Percentiles rank a stretch among this genome's conserved stretches.
Evolutionary conservation across 257 asterid species (phyloP).

Genomic region (Nicotiana knightiana): DNA sequence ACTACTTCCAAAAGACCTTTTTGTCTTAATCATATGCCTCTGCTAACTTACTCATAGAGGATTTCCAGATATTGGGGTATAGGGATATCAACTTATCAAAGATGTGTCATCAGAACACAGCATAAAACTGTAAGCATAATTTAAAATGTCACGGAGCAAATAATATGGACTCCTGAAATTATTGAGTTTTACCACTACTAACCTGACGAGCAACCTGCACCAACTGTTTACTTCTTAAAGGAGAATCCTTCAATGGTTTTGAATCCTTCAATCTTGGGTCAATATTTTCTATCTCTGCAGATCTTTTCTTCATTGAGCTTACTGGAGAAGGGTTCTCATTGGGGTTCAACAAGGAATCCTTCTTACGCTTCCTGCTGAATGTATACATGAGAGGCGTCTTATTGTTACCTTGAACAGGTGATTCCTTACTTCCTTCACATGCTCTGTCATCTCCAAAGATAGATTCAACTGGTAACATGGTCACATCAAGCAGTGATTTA

Average conservation of each 20-base stretch:
- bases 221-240: conserved; percentile 23
- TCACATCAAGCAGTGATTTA: conserved; percentile 22
- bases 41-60: neutral
- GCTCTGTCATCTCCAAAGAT: conserved; percentile 9
- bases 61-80: neutral
- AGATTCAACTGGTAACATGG: conserved; percentile 23
- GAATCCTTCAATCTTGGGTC: conserved; percentile 14
- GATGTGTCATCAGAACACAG: neutral
- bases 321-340: conserved; percentile 19
- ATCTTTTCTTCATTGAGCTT: conserved; percentile 12
- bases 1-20: neutral
- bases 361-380: conserved; percentile 48
- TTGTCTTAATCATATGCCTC: neutral
- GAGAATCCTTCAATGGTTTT: conserved; percentile 11
- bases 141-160: neutral
- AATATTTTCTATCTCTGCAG: conserved; percentile 10
- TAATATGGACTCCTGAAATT: neutral
- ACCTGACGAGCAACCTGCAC: conserved; percentile 43
- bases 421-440: conserved; percentile 15
- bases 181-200: conserved; percentile 3
- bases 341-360: conserved; percentile 22
- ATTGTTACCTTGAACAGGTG: conserved; percentile 10
- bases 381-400: conserved; percentile 19
- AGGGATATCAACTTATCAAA: neutral
- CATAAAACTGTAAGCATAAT: neutral